phyloP scores from a whole-genome alignment of 139 green algal genomes.

The Micractinium sp. region DNA sequence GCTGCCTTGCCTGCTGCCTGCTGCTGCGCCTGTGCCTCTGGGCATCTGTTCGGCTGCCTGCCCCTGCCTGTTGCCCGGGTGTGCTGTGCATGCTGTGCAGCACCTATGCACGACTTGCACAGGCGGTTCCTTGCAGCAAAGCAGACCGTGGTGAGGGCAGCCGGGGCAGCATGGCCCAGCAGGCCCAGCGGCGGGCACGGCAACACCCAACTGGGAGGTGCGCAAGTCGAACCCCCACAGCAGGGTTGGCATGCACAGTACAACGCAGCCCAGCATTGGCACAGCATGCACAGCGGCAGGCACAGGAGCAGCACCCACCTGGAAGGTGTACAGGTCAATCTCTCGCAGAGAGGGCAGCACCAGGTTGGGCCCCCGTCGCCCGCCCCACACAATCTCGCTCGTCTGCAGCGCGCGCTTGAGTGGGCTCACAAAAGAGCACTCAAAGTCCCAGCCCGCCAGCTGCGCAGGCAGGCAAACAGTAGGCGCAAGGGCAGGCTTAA shows the following conservation, averaged over 20 bases:
- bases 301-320: constrained; percentile 49
- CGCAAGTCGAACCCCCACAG: no score
- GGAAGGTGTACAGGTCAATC: constrained; percentile 96
- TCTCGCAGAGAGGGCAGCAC: constrained; percentile 81
- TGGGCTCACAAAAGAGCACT: constrained; percentile 74
- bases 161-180: neutral
- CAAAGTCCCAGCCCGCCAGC: constrained; percentile 77
- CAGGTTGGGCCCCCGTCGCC: constrained; percentile 5
- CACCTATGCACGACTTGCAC: no score
- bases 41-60: no score
- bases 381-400: constrained; percentile 80
- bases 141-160: neutral
- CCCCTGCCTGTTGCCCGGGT: no score
- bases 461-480: constrained; percentile 46
- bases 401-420: constrained; percentile 83
- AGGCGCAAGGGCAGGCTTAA: no score
- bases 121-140: no score
- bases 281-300: neutral
- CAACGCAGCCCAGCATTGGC: no score
- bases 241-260: no score
- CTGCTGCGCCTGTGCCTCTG: no score
- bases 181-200: neutral
- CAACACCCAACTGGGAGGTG: no score
- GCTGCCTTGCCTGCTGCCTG: no score
- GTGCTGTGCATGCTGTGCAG: no score